phyloP scores from a whole-genome alignment of 1,139 yeast species.

The Candida albicans region DNA sequence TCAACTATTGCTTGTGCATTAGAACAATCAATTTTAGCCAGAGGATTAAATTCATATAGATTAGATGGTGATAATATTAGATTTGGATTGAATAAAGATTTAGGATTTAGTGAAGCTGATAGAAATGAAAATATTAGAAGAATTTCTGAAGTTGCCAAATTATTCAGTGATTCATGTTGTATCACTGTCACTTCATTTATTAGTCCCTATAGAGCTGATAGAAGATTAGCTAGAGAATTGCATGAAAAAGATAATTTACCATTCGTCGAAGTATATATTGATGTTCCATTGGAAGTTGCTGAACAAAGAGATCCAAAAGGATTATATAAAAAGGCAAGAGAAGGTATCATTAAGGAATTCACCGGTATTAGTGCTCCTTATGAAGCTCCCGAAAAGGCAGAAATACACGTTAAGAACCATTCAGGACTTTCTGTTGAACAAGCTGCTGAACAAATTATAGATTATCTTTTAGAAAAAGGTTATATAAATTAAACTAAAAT shows the following conservation, averaged over 20 bases:
- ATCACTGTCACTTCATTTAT: conserved; percentile 88
- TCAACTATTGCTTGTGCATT: conserved; percentile 94
- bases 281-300: conserved; percentile 90
- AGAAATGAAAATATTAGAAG: conserved; percentile 93
- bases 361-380: conserved; percentile 96
- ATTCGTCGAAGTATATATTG: conserved; percentile 86
- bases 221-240: conserved; percentile 80
- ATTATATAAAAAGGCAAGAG: conserved; percentile 91
- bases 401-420: conserved; percentile 76
- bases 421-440: conserved; percentile 69
- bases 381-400: conserved; percentile 86
- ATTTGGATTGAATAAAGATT: conserved; percentile 90
- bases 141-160: conserved; percentile 86
- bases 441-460: conserved; percentile 70
- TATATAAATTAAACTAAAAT: conserved; percentile 28
- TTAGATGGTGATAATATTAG: conserved; percentile 94
- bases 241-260: conserved; percentile 76
- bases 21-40: conserved; percentile 73
- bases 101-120: conserved; percentile 89
- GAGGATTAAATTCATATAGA: conserved; percentile 74
- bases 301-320: conserved; percentile 98
- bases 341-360: conserved; percentile 89
- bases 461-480: conserved; percentile 61
- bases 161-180: conserved; percentile 86
- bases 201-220: conserved; percentile 83